phyloP scores from a whole-genome alignment of 306 rosid genomes.

The Myrica gale region DNA sequence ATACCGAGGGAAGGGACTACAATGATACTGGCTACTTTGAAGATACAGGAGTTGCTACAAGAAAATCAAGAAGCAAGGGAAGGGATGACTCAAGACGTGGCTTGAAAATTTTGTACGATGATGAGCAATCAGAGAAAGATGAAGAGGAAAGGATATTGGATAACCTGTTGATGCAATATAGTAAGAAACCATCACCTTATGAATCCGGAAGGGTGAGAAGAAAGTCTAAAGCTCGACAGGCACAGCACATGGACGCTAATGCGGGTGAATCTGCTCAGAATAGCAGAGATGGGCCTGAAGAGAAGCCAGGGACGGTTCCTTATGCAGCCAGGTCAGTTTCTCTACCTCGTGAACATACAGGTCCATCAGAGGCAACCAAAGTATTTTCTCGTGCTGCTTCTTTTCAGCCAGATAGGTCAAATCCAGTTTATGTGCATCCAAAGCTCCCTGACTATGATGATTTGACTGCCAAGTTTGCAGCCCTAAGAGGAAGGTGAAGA shows the following conservation, averaged over 20 bases:
- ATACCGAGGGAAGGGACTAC: constrained; percentile 63
- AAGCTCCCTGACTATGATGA: constrained; percentile 87
- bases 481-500: constrained; percentile 63
- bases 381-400: constrained; percentile 77
- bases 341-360: constrained; percentile 60
- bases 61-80: constrained; percentile 66
- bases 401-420: constrained; percentile 65
- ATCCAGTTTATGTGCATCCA: constrained; percentile 84
- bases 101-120: constrained; percentile 76
- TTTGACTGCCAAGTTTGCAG: constrained; percentile 79
- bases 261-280: constrained; percentile 34
- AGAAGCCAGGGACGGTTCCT: constrained; percentile 34
- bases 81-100: constrained; percentile 64
- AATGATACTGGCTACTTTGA: constrained; percentile 37
- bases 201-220: constrained; percentile 61
- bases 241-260: constrained; percentile 35
- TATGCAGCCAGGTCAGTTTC: constrained; percentile 64
- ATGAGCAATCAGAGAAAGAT: constrained; percentile 51
- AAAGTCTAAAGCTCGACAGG: constrained; percentile 60
- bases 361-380: constrained; percentile 48
- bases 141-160: constrained; percentile 90
- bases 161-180: constrained; percentile 74
- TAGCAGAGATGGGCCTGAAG: constrained; percentile 42
- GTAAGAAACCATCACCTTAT: constrained; percentile 59
- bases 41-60: constrained; percentile 43